Evolutionary conservation across 1,284 basidiomycete species (phyloP), one percentile per base, ranked within the genome.

Genomic region (Austroboletus niveus): DNA sequence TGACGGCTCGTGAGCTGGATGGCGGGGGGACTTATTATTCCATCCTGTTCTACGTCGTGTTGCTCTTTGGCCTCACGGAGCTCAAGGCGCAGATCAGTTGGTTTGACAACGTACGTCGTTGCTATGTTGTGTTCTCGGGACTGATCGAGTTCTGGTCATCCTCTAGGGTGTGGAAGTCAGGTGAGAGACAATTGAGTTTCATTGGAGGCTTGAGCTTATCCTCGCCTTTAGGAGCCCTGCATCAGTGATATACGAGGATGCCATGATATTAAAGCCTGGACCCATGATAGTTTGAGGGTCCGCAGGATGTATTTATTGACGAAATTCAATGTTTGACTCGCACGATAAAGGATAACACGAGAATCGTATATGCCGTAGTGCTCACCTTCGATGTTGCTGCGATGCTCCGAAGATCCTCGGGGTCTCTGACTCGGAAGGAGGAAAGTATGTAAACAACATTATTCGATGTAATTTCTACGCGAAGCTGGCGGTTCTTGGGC

Each of bases 21-120:
- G 58, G 45, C 8, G 58, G 54, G 5, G 54, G 48, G 17, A 53
- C 57, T 3, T 74, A 72, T 45, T 75, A 73, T 53, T 49, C 56
- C 15, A 54, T 72, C 8, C 14, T 60, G 4, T 74, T 69, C 49
- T 68, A 73, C 15, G 61, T 77, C 10, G 63, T 77, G 29, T 51
- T 77, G 22, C 56, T 73, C 5, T 72, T 76, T 48, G 75, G 76
- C 3, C 52, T 74, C 34, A 75, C 75, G 0, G 76, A 77, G 48
- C 60, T 76, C 40, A 71, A 73, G 56, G 76, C 75, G 1, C 73
- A 76, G 51, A 58, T 77, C n/a, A 61, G 66, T 8, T 76, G 74
- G 73, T 55, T 47, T 5, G 73, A 76, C 47, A 63, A 75, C 45
- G 75, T 72, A 48, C 5, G 57, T 10, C 32, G 5, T 20, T 47